phyloP scores from a whole-genome alignment of 2,329 filamentous ascomycete genomes.

The Colletotrichum sp. region DNA sequence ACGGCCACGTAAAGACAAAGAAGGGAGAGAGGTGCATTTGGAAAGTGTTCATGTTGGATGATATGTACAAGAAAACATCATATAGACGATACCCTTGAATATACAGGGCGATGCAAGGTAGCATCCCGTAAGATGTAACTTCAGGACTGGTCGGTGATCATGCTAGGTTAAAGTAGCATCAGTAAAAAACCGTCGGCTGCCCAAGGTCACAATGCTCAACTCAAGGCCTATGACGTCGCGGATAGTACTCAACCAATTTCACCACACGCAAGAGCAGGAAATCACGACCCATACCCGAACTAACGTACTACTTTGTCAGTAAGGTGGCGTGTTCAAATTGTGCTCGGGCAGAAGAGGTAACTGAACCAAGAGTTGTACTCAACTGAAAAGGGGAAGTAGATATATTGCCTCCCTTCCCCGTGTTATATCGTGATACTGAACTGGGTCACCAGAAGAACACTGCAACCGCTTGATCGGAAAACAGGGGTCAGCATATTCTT shows the following conservation, averaged over 20 bases:
- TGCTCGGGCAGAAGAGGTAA: not conserved
- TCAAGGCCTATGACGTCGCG: not conserved
- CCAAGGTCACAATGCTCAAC: not conserved
- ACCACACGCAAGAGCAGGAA: not conserved
- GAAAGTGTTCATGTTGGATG: not conserved
- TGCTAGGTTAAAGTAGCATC: not conserved
- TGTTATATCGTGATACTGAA: not conserved
- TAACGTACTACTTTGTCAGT: not conserved
- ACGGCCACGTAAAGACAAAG: not conserved
- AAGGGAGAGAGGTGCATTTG: not conserved
- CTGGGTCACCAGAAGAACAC: not conserved
- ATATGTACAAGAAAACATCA: not conserved
- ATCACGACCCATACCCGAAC: not conserved
- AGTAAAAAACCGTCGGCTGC: not conserved
- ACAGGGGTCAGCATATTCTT: not conserved
- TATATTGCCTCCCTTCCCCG: not conserved
- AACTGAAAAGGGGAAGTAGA: not conserved
- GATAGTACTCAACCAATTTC: not conserved
- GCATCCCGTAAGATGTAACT: not conserved
- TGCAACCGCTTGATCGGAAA: fast-evolving
- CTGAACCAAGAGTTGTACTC: not conserved
- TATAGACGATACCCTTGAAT: not conserved
- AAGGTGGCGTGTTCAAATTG: not conserved
- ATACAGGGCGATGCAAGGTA: not conserved
- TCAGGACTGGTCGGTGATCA: not conserved